A percentile compares a stretch with the other conserved stretches of the same genome.
phyloP scores from a whole-genome alignment of 805 yeast species.

The Candida boleticola region DNA sequence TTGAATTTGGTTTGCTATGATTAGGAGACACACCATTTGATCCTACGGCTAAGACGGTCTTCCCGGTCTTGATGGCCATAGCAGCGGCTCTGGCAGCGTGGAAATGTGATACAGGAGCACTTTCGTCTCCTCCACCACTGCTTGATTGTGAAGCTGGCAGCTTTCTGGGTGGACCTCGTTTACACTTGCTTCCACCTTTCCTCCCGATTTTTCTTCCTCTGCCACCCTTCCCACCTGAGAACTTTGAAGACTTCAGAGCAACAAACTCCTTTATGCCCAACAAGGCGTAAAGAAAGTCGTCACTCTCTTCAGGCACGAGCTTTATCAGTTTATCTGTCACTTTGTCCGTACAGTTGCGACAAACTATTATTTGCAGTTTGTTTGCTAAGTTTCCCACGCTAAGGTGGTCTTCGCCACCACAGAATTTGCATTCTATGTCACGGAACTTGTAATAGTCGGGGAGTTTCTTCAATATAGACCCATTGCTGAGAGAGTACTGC shows the following conservation, averaged over 20 bases:
- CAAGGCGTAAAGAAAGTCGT: conserved; percentile 44
- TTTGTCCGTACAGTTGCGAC: conserved; percentile 39
- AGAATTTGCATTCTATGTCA: conserved; percentile 47
- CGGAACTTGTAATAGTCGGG: conserved; percentile 48
- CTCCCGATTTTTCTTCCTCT: conserved; percentile 34
- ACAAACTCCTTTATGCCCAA: conserved; percentile 47
- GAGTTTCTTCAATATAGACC: conserved; percentile 51
- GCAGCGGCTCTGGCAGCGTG: conserved; percentile 29
- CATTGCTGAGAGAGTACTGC: conserved; percentile 51
- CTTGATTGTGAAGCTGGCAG: conserved; percentile 7
- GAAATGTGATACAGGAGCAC: conserved; percentile 22
- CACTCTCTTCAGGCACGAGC: conserved; percentile 46
- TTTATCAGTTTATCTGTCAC: conserved; percentile 5
- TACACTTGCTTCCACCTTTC: conserved; percentile 17
- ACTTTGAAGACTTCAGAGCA: conserved; percentile 18
- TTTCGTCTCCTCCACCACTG: conserved; percentile 5
- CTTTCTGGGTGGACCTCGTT: conserved; percentile 2
- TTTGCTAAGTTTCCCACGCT: conserved; percentile 21
- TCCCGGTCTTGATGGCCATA: conserved; percentile 33
- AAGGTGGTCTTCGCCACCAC: conserved; percentile 43
- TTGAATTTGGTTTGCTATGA: conserved; percentile 1
- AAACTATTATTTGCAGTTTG: conserved; percentile 28
- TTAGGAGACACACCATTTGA: conserved; percentile 1
- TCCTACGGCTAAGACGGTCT: conserved; percentile 39
- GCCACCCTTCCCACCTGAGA: conserved; percentile 23